Evolutionary conservation across 495 filamentous ascomycete genomes (phyloP), one percentile per base, ranked within the genome.

Genomic region (Bathelium albidoporum): DNA sequence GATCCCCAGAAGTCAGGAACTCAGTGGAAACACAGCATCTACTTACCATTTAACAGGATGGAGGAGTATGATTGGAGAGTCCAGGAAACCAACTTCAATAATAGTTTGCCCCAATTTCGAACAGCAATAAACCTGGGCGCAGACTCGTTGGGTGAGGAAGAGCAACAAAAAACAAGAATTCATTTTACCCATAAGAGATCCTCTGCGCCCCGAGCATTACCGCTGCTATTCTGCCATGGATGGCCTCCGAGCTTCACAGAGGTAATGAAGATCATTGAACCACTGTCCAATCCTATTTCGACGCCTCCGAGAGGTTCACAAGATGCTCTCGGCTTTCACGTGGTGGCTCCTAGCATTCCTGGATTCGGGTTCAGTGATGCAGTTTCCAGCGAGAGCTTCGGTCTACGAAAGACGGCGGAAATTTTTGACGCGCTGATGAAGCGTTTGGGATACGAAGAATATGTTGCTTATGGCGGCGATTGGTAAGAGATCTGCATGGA

Each of bases 61-160:
- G 83, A 86, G 60, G 69, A 76, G 45, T 87, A 87, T 71, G 75
- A 79, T 65, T 89, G 85, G 84, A 77, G 84, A 32, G 71, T 73
- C 5, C 75, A 81, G 61, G 85, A 89, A 70, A 66, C 73, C 16
- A 68, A 70, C 32, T 73, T 86, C 66, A 87, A 88, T 71, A 68
- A 66, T 16, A 68, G 75, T 0, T 71, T 86, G 32, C 84, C 83
- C 2, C 84, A 88, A 72, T 87, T 79, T 70, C 79, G 83, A 22
- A 84, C 82, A 11, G 72, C 74, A 4, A 73, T 88, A 60, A 61
- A 73, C 22, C 12, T 53, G 32, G 24, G 12, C 2, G n/a, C 5
- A 24, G 18, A 1, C n/a, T 55, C 55, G n/a, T 26, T 16, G 22
- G 59, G 24, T n/a, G 1, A 24, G 18, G 60, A 49, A 16, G 64